Conservation (phyloP, 805 yeast species). For the Danielia reshetovae region DNA sequence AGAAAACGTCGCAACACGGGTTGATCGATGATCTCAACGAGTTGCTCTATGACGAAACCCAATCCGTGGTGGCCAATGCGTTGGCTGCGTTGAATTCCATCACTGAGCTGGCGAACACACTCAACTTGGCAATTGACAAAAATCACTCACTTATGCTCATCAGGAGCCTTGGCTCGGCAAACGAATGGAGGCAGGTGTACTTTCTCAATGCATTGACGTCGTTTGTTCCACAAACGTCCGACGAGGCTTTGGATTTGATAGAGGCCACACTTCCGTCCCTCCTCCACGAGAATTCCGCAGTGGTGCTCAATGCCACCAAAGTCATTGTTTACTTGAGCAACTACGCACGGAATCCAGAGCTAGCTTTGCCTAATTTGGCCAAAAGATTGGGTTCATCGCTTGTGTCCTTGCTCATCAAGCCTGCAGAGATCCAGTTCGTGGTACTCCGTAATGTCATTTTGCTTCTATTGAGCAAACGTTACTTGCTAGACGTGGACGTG, state of each 20-base stretch:
- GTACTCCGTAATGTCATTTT: conserved; percentile 77
- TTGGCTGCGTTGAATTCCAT: conserved; percentile 63
- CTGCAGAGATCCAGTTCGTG: conserved; percentile 79
- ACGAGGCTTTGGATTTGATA: conserved; percentile 62
- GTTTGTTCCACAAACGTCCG: conserved; percentile 66
- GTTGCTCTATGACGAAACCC: conserved; percentile 52
- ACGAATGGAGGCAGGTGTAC: conserved; percentile 73
- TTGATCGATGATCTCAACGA: conserved; percentile 49
- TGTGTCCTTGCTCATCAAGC: conserved; percentile 64
- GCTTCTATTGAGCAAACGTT: conserved; percentile 61
- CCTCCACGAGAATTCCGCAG: conserved; percentile 78
- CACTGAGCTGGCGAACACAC: conserved; percentile 49
- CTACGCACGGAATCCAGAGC: conserved; percentile 57
- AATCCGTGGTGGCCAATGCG: conserved; percentile 66
- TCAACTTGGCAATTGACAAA: conserved; percentile 52
- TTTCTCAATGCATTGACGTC: conserved; percentile 62
- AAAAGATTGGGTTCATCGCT: conserved; percentile 65
- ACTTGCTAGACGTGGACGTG: conserved; percentile 62
- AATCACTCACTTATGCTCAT: conserved; percentile 36
- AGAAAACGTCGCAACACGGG: conserved; percentile 38
- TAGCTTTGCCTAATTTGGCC: conserved; percentile 51
- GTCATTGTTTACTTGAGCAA: conserved; percentile 69
- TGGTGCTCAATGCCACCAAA: conserved; percentile 72
- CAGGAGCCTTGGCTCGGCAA: conserved; percentile 31
- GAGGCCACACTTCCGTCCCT: conserved; percentile 65